A percentile compares a stretch with the other conserved stretches of the same genome.
phyloP scores from a whole-genome alignment of 2,329 filamentous ascomycete species.

The Rutstroemia sp. region DNA sequence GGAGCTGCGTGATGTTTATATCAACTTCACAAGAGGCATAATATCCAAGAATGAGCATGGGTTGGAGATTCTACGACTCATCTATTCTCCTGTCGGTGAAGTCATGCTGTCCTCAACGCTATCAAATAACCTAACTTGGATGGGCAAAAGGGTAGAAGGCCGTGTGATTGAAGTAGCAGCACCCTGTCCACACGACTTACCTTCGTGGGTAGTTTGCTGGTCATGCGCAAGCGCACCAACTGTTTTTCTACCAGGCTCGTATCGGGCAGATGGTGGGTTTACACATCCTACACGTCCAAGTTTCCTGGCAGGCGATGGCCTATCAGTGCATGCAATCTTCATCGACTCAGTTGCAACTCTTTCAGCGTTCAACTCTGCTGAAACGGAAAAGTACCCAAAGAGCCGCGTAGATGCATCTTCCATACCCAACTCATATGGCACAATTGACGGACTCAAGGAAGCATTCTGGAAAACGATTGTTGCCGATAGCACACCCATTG shows the following conservation, averaged over 20 bases:
- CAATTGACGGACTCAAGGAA: background rate
- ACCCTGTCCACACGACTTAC: background rate
- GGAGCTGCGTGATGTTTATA: background rate
- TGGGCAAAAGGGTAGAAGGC: background rate
- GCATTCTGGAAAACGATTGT: constrained; percentile 5
- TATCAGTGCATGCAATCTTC: background rate
- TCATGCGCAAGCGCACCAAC: background rate
- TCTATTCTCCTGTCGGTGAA: background rate
- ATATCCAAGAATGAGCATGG: constrained; percentile 4
- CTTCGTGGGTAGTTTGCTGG: constrained; percentile 7
- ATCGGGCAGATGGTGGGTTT: background rate
- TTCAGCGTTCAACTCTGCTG: constrained; percentile 1
- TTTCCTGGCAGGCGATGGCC: background rate
- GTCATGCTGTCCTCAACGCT: background rate
- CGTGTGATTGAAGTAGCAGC: background rate
- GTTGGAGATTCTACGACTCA: constrained; percentile 3
- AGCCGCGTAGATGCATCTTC: background rate
- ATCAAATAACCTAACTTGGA: background rate
- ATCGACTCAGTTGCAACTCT: background rate
- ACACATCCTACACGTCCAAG: background rate
- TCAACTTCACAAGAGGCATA: constrained; percentile 1
- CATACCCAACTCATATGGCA: background rate
- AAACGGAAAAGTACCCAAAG: background rate
- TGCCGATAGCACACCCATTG: background rate
- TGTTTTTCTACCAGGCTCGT: background rate